Evolutionary conservation across 1,284 basidiomycete species (phyloP).

Genomic region (Microstroma glucosiphilum): DNA sequence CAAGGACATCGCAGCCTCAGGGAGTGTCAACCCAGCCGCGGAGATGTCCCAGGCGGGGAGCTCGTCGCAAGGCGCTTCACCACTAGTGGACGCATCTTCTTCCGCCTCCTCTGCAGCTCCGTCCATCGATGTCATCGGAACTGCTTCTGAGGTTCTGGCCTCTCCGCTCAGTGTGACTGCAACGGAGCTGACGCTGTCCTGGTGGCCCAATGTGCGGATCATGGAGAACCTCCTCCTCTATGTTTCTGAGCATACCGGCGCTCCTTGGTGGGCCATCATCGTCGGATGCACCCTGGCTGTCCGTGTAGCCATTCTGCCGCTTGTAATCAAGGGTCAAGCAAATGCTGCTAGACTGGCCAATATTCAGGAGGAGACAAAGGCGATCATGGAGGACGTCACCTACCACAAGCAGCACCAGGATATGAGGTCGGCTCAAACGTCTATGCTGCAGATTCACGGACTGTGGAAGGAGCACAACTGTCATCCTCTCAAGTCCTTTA

Average conservation of each 20-base stretch:
- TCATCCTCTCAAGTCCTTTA: constrained; percentile 59
- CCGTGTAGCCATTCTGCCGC: constrained; percentile 65
- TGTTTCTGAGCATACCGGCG: constrained; percentile 65
- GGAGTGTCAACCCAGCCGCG: too few species aligned
- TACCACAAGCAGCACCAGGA: constrained; percentile 57
- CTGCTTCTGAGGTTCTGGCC: too few species aligned
- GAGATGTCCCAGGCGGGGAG: too few species aligned
- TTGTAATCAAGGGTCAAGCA: constrained; percentile 63
- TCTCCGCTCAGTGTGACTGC: too few species aligned
- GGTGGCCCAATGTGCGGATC: constrained; percentile 10
- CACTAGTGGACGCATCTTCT: too few species aligned
- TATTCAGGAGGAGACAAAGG: constrained; percentile 61
- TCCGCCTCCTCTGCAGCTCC: too few species aligned
- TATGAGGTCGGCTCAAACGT: constrained; percentile 58
- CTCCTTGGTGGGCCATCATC: constrained; percentile 57
- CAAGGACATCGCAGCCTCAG: too few species aligned
- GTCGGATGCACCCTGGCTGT: constrained; percentile 65
- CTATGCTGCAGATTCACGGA: constrained; percentile 54
- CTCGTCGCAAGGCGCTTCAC: too few species aligned
- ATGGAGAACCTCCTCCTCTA: constrained; percentile 60
- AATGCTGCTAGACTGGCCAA: constrained; percentile 66
- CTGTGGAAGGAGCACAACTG: constrained; percentile 59
- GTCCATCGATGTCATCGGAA: too few species aligned
- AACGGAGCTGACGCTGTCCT: not conserved
- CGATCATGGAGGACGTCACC: constrained; percentile 58